Conservation (phyloP, 2,329 filamentous ascomycete species). For the Corniculantispora saksenae region DNA sequence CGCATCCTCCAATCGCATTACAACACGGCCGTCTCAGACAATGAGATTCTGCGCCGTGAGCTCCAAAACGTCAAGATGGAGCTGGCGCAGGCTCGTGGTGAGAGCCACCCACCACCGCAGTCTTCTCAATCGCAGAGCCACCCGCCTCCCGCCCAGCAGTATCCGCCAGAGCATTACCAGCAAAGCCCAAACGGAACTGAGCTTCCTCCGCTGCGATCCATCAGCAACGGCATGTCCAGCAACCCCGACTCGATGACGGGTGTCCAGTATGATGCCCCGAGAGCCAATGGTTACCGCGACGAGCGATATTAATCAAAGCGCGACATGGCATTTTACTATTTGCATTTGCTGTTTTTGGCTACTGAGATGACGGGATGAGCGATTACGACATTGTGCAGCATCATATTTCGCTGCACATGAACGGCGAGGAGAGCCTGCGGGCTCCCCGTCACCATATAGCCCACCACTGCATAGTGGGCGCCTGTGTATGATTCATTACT, state of each 20-base stretch:
- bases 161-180: constrained; percentile 33
- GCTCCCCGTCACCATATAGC: not conserved
- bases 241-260: constrained; percentile 65
- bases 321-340: too few species aligned
- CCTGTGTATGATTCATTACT: constrained; percentile 1
- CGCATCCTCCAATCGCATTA: constrained; percentile 49
- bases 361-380: not conserved
- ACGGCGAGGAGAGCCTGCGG: not conserved
- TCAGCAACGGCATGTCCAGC: constrained; percentile 45
- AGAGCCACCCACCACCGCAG: constrained; percentile 26
- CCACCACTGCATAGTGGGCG: not conserved
- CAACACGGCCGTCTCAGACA: constrained; percentile 43
- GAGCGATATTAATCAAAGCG: constrained; percentile 36
- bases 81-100: constrained; percentile 47
- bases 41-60: constrained; percentile 52
- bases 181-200: constrained; percentile 44
- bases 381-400: not conserved
- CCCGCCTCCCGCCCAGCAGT: constrained; percentile 30
- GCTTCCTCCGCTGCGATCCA: constrained; percentile 57
- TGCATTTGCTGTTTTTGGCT: not conserved
- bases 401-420: not conserved
- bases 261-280: constrained; percentile 58
- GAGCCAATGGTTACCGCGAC: constrained; percentile 48
- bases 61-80: constrained; percentile 50
- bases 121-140: constrained; percentile 31